phyloP scores from a whole-genome alignment of 2,329 filamentous ascomycete species.

The Venturiaceae sp. region DNA sequence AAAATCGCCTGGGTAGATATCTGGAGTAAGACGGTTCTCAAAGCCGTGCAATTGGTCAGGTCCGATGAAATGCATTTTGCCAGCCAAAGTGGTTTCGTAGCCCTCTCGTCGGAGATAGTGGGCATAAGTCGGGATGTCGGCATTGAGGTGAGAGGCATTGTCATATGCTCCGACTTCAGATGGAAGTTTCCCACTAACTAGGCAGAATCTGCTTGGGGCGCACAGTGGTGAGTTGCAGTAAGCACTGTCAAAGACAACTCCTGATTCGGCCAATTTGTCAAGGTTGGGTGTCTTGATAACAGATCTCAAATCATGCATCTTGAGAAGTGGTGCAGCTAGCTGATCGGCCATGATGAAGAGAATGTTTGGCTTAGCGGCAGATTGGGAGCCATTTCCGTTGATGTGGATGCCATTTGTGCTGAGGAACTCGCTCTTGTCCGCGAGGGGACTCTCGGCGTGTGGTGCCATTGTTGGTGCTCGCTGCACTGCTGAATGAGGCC shows the following conservation, averaged over 20 bases:
- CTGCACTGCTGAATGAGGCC: not conserved
- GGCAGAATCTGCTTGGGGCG: constrained; percentile 84
- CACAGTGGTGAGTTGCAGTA: constrained; percentile 93
- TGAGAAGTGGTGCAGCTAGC: constrained; percentile 79
- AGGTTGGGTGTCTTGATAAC: constrained; percentile 90
- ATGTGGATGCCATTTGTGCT: not conserved
- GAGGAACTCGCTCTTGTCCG: not conserved
- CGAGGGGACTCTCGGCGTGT: constrained; percentile 5
- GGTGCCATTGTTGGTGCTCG: constrained; percentile 4
- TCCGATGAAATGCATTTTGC: constrained; percentile 96
- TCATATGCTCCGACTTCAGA: constrained; percentile 89
- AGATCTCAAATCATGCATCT: constrained; percentile 82
- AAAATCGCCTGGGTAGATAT: constrained; percentile 91
- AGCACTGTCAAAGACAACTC: constrained; percentile 85
- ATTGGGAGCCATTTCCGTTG: not conserved
- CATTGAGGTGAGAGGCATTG: constrained; percentile 76
- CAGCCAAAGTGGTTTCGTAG: constrained; percentile 83
- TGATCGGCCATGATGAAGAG: constrained; percentile 97
- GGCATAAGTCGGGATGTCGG: constrained; percentile 82
- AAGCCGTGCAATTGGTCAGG: constrained; percentile 87
- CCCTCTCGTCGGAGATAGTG: constrained; percentile 79
- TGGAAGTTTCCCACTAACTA: constrained; percentile 86
- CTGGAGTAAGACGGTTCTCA: constrained; percentile 83
- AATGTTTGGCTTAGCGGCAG: constrained; percentile 54
- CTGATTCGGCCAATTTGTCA: constrained; percentile 67